Evolutionary conservation across 1,284 basidiomycete species (phyloP), one percentile per base, ranked within the genome.

Genomic region (Ceratobasidium sp.): DNA sequence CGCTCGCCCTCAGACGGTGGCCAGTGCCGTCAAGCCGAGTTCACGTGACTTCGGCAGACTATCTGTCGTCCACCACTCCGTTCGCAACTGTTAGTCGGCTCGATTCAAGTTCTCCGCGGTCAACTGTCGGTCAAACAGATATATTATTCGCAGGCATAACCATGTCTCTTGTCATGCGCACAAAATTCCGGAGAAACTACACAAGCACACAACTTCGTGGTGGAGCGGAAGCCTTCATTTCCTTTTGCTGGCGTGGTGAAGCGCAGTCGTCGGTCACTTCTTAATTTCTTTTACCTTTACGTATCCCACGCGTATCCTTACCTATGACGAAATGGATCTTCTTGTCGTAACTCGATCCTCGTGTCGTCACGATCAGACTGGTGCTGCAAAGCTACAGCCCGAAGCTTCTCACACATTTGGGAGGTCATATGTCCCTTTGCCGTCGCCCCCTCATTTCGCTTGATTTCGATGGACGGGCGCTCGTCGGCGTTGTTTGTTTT

Each of bases 201-300:
- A 50, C 60, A 25, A 64, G 38, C 42, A 3, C n/a, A 31, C 34
- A 52, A 20, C 42, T 50, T 50, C 6, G 22, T 34, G 50, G 45
- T 64, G 60, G 60, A 64, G 60, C 35, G 45, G 60, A 64, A 64
- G 47, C 60, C 20, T 22, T 12, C n/a, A 38, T 50, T 38, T 54
- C n/a, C 27, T 8, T 31, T 2, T 54, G 52, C 52, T 54, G 52
- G 54, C 54, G n/a, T 17, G 40, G 40, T 12, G 35, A 56, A 25
- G 35, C 34, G 17, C n/a, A 15, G 5, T 25, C 47, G 54, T 38
- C 22, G 34, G 22, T 56, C 32, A 40, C 32, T 40, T 56, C 32
- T 38, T 34, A 62, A 50, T 62, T 62, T 62, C 58, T 64, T 56
- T 40, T n/a, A n/a, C 54, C 32, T 56, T 56, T 38, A 20, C 22